Percentiles rank a stretch among this genome's conserved stretches.
phyloP scores from a whole-genome alignment of 139 green algal species.

The Chara braunii region DNA sequence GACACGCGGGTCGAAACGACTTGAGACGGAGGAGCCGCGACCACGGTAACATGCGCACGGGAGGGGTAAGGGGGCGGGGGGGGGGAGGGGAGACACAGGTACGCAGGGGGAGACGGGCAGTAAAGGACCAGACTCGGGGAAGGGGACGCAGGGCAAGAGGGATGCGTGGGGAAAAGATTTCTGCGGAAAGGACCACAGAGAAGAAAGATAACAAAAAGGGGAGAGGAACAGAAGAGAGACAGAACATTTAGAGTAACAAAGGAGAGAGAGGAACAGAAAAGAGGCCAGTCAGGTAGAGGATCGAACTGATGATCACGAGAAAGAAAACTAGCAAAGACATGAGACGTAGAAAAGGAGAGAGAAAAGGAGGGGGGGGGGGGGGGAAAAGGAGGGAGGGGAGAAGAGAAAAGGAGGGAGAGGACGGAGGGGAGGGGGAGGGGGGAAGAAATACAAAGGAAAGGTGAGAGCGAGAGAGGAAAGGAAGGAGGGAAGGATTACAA shows the following conservation, averaged over 20 bases:
- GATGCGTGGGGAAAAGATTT: constrained; percentile 21
- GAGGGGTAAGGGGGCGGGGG: too few species aligned
- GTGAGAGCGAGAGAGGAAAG: not conserved
- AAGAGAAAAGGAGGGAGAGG: not conserved
- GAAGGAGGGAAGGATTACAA: not conserved
- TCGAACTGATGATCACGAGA: not conserved
- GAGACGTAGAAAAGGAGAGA: too few species aligned
- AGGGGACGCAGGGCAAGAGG: not conserved
- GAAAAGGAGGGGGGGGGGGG: not conserved
- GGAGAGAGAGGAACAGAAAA: not conserved
- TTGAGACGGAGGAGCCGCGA: too few species aligned
- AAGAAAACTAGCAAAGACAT: too few species aligned
- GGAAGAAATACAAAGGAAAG: not conserved
- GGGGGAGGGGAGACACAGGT: too few species aligned
- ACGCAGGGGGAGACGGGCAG: too few species aligned
- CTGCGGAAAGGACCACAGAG: constrained; percentile 9
- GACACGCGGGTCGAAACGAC: too few species aligned
- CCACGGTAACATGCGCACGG: too few species aligned
- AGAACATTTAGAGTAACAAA: not conserved
- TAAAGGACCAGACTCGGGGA: not conserved
- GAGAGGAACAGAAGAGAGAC: not conserved
- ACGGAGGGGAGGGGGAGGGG: not conserved
- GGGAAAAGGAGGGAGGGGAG: not conserved
- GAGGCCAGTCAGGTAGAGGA: too few species aligned
- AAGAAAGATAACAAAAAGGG: not conserved